Evolutionary conservation across 805 yeast species (phyloP), one percentile per base, ranked within the genome.

Genomic region (Cyberlindnera mrakii): DNA sequence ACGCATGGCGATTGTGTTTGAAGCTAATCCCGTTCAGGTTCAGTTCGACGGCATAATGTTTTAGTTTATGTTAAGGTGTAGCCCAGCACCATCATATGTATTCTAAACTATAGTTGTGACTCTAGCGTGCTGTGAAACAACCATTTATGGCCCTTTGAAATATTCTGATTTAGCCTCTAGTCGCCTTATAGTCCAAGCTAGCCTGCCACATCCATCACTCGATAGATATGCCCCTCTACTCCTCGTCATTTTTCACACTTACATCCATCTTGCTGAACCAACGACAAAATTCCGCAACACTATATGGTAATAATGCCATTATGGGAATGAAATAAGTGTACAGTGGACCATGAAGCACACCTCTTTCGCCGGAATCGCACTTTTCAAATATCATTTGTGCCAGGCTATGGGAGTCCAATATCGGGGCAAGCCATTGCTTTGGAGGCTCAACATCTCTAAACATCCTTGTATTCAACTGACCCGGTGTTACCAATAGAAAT

Each of bases 371-470:
- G 19, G 63, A 51, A 27, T 71, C 73, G 27, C 84, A 65, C 1
- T 82, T 77, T 3, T 63, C 54, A 7, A 81, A 66, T 4, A 89
- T 74, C 15, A 64, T 64, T 4, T 50, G 43, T 0, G 96, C 90
- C 19, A 88, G 79, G 40, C 65, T 65, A 5, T 50, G 54, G 0
- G 84, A 81, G 11, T 78, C 77, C 15, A 87, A 62, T 35, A 85
- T 79, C 0, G 96, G 97, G 0, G 97, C 97, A 31, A 88, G 63
- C 33, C 81, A 62, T 18, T 76, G 69, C 31, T 81, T 77, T 1
- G 96, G 96, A 1, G 96, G 85, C 30, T 64, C 53, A 25, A 90
- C 83, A 13, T 84, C 84, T n/a, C 65, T 63, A 56, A 90, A 90
- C 87, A 90, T 73, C 3, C 61, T 56, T 0, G 96, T 86, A 43